Evolutionary conservation across 1,284 basidiomycete genomes (phyloP).

Genomic region (Irpex sp.): DNA sequence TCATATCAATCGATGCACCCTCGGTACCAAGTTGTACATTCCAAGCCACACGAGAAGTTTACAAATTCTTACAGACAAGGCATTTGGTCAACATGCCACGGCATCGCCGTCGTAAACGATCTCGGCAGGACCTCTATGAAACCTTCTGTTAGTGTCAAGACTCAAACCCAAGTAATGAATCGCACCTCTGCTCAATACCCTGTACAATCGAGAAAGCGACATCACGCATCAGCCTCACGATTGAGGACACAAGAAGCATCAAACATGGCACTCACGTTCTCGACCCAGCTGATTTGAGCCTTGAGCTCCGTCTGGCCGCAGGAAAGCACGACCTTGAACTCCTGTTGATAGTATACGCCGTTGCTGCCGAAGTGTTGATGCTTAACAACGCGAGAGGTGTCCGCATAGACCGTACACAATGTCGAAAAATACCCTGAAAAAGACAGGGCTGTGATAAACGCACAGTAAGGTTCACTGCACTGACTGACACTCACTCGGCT

Average conservation of each 20-base stretch:
- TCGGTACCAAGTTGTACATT: too few relatives aligned
- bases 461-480: neutral
- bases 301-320: constrained; percentile 46
- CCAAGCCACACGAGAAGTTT: too few relatives aligned
- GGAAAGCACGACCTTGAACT: constrained; percentile 43
- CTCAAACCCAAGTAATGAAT: neutral
- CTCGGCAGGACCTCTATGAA: constrained; percentile 11
- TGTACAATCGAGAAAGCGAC: neutral
- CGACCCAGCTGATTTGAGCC: constrained; percentile 43
- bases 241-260: neutral
- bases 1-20: too few relatives aligned
- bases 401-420: constrained; percentile 40
- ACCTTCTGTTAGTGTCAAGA: neutral
- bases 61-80: too few relatives aligned
- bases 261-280: constrained; percentile 26
- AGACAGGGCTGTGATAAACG: neutral
- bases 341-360: constrained; percentile 34
- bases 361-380: constrained; percentile 8
- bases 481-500: constrained; percentile 30
- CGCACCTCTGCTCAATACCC: constrained; percentile 19
- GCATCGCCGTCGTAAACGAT: constrained; percentile 15
- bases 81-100: neutral
- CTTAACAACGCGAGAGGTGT: constrained; percentile 33
- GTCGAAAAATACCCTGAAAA: constrained; percentile 37
- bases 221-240: neutral